Base-by-base conservation (phyloP, 2,329 filamentous ascomycete species). In the Mariannaea sp. region DNA sequence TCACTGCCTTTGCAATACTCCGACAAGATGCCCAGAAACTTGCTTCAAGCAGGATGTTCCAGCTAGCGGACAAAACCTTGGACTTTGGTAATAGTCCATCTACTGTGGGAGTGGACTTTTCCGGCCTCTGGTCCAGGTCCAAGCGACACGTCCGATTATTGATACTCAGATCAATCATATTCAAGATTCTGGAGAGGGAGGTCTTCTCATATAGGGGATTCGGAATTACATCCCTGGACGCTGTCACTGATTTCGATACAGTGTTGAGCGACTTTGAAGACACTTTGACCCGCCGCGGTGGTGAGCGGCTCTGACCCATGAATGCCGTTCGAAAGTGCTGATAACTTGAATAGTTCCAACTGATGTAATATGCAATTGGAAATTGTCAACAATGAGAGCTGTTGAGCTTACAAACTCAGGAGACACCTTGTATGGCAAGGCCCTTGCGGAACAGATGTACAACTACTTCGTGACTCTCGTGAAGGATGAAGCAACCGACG, bases 291-390 rank as follows among this genome's bases (percentile, higher is more conserved):
- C 7, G 32, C 1, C 12, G 30, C 16, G 16, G 10, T 2, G 50
- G 50, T 43, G 3, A 32, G 36, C 26, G 10, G 2, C 19, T 32
- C 10, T 4, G 26, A 14, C 20, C 19, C 16, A 14, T 7, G 13
- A 6, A 22, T n/a, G 20, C n/a, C 13, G 7, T 2, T 8, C 6
- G 2, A 1, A 7, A 33, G 1, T 10, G 20, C 29, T 38, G 19
- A 47, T 27, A 35, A 7, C 30, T 14, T 19, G 16, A 2, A 27
- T 9, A 53, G 50, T 53, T 26, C 24, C 50, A 7, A 6, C 20
- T 10, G 50, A 53, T n/a, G 8, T 53, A 6, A 17, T 48, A n/a
- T 4, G 22, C 1, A 32, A 43, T 38, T 53, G 50, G 50, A 47
- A 43, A 17, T 12, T 47, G 9, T 47, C 38, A 16, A 53, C 50